A percentile compares a stretch with the other conserved stretches of the same genome.
These are phyloP conservation scores for Salvia splendens DNA, from an alignment of 257 asterid genomes.

Conservation along the genomic window DNA sequence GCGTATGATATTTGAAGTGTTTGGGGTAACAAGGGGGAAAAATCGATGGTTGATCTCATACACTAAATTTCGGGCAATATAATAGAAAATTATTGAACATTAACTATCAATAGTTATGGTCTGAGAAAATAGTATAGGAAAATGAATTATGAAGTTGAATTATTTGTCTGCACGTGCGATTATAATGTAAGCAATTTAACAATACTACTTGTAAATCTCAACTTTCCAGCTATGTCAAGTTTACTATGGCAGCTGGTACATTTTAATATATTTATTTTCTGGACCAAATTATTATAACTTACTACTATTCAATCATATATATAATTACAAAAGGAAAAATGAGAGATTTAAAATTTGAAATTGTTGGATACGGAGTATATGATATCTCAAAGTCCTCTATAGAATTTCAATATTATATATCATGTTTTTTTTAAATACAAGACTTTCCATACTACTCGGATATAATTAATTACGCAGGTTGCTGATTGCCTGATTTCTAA, in stretches of 20 bases:
- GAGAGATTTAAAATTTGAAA: background rate
- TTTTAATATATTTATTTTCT: background rate
- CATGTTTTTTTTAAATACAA: too few relatives aligned
- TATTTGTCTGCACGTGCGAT: constrained; percentile 33
- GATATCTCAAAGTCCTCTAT: background rate
- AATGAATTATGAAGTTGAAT: constrained; percentile 29
- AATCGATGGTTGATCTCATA: background rate
- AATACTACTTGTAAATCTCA: constrained; percentile 16
- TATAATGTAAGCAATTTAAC: constrained; percentile 22
- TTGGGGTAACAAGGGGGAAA: too few relatives aligned
- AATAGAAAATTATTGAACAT: constrained; percentile 31
- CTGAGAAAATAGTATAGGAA: constrained; percentile 29
- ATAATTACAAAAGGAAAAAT: background rate
- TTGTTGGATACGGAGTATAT: background rate
- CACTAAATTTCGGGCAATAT: constrained; percentile 29
- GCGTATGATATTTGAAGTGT: too few relatives aligned
- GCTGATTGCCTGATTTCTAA: too few relatives aligned
- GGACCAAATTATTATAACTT: constrained; percentile 27
- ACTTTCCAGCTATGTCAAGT: constrained; percentile 28
- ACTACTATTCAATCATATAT: background rate
- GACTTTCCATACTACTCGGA: too few relatives aligned
- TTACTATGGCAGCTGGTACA: constrained; percentile 12
- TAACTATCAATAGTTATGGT: constrained; percentile 21
- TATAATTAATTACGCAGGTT: too few relatives aligned
- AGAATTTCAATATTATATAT: background rate